Evolutionary conservation across 176 grass and related monocot species (phyloP), one percentile per base, ranked within the genome.

Genomic region (Hsuehochloa calcarea): DNA sequence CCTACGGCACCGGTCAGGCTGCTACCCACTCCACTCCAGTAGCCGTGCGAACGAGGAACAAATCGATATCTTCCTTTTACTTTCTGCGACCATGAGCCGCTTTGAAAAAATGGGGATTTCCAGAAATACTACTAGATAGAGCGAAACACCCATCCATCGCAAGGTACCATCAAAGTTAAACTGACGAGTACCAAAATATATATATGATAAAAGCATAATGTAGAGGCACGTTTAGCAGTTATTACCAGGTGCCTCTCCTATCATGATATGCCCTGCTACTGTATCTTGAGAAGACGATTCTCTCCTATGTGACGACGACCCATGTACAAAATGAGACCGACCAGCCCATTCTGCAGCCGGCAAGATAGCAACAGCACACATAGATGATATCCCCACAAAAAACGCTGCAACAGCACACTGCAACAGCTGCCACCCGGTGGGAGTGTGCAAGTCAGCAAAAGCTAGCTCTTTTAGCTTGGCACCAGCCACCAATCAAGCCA

Each of bases 321-420:
- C 82, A 87, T 90, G 68, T 87, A 90, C 89, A 90, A 84, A 90
- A 87, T 63, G 80, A 60, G 80, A 60, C 80, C 71, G 50, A 63
- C 62, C 51, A 27, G 22, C 65, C 44, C 4, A 4, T 61, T 23
- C 58, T 61, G n/a, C 58, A 61, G 58, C 58, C 4, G 58, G 74
- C 58, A 78, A 40, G 70, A 68, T 62, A 41, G 77, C 31, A 69
- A 51, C 62, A 3, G 41, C n/a, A 17, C 50, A 54, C 35, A 79
- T 6, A 1, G 31, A 90, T 38, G 12, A 60, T 25, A 79, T 66
- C 59, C 47, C 84, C 73, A 78, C 59, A 83, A 78, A 34, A 34
- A 52, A 31, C 12, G 17, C 72, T 65, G 74, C 72, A 65, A 31
- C 55, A 73, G 40, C 46, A 50, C 60, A 40, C 15, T 52, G 73